A percentile compares a stretch with the other conserved stretches of the same genome.
phyloP scores from a whole-genome alignment of 768 basidiomycete species.

The Kwoniella botswanensis region DNA sequence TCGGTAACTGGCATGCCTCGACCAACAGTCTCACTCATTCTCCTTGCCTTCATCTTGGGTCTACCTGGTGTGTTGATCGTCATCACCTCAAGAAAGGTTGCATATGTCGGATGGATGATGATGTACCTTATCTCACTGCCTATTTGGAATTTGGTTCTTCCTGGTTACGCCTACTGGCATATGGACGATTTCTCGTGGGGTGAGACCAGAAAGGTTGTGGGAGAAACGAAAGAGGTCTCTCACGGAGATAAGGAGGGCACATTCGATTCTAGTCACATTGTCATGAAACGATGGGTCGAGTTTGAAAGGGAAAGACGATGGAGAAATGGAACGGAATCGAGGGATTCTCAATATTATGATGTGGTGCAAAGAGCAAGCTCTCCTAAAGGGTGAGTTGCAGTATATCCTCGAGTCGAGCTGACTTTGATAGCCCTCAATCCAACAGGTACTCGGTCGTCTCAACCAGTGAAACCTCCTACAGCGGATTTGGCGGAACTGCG shows the following conservation, averaged over 20 bases:
- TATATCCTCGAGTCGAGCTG: not conserved
- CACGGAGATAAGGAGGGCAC: constrained; percentile 96
- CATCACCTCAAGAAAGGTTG: constrained; percentile 90
- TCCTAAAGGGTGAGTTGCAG: constrained; percentile 64
- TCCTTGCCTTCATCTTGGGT: constrained; percentile 92
- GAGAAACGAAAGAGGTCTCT: constrained; percentile 68
- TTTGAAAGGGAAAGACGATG: constrained; percentile 94
- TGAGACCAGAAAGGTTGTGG: constrained; percentile 80
- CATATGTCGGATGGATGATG: constrained; percentile 96
- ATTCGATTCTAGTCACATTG: constrained; percentile 94
- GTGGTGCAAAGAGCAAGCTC: constrained; percentile 59
- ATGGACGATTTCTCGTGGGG: constrained; percentile 87
- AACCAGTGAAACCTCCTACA: constrained; percentile 70
- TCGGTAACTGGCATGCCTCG: constrained; percentile 62
- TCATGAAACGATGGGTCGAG: constrained; percentile 99
- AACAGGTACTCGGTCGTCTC: constrained; percentile 77
- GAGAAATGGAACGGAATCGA: constrained; percentile 83
- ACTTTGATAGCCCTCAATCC: constrained; percentile 45
- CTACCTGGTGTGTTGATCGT: constrained; percentile 94
- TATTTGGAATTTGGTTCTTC: constrained; percentile 95
- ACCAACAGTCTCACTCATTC: constrained; percentile 80
- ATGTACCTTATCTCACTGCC: constrained; percentile 90
- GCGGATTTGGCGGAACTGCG: constrained; percentile 40
- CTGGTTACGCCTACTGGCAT: constrained; percentile 97
- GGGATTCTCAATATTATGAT: constrained; percentile 76